Base-by-base conservation (phyloP, 73 alveolate species). In the Paramecium biaurelia region DNA sequence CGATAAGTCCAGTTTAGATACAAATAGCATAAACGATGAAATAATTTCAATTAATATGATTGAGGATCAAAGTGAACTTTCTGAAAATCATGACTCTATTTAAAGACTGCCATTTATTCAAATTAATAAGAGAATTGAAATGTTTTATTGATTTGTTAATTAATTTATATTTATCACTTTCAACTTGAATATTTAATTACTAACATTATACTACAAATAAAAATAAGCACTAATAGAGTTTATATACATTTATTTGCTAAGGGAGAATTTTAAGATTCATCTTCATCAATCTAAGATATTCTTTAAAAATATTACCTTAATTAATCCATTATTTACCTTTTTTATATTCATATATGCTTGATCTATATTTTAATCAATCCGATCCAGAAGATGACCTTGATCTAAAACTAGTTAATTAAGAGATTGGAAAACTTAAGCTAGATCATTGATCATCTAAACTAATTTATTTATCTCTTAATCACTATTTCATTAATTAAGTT, bases 301-400 rank as follows among this genome's bases (percentile, higher is more conserved):
- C 23, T 53, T 1, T n/a, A 4, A 53, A n/a, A 53, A 53, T 47
- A 47, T 47, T 89, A 92, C 99, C 42, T 94, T 88, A 23, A 76
- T 89, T 18, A 98, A 37, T 74, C 96, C 97, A 30, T 53, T 89
- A 43, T 86, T 87, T 14, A 97, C 99, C 30, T 93, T 45, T 35
- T 72, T 94, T 18, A 96, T 95, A 84, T 96, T 94, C 49, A 92
- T 85, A 35, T 90, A 94, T 35, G 99, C 95, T 57, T 76, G 72
- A 90, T 97, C 99, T 5, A 98, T 84, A 92, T 97, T 98, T 82
- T 95, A 95, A 94, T 98, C 99, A 34, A 98, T 97, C 57, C 99
- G 53, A 87, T 98, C 99, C 42, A 98, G 92, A 23, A 98, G 96
- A 5, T 98, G 94, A 4, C 99, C 99, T 94, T 98, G 97, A 84